A percentile compares a stretch with the other conserved stretches of the same genome.
phyloP scores from a whole-genome alignment of 2,329 filamentous ascomycete species.

The Trichoderma hamatum region DNA sequence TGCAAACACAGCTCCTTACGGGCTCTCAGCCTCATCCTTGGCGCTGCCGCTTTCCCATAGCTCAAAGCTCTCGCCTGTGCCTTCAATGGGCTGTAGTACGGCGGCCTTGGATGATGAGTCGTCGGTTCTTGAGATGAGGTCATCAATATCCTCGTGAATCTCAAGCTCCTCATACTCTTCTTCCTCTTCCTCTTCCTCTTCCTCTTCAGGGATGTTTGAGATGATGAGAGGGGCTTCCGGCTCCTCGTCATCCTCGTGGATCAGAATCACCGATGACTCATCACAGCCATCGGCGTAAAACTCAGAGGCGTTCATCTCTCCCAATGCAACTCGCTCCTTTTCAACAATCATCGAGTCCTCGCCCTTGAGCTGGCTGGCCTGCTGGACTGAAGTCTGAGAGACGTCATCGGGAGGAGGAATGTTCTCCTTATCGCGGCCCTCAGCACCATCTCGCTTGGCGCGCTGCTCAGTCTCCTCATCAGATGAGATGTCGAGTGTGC shows the following conservation, averaged over 20 bases:
- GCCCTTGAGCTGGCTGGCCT: slow-evolving; percentile 35
- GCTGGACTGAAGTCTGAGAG: slow-evolving; percentile 56
- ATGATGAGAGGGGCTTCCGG: slow-evolving; percentile 26
- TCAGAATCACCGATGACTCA: slow-evolving; percentile 61
- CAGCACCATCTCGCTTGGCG: slow-evolving; percentile 51
- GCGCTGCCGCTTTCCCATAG: slow-evolving; percentile 72
- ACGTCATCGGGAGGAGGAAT: slow-evolving; percentile 73
- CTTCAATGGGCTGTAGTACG: slow-evolving; percentile 58
- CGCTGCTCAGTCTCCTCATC: slow-evolving; percentile 74
- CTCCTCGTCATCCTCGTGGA: slow-evolving; percentile 61
- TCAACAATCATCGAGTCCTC: slow-evolving; percentile 66
- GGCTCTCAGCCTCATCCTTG: slow-evolving; percentile 53
- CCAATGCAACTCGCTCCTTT: slow-evolving; percentile 65
- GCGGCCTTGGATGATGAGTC: slow-evolving; percentile 49
- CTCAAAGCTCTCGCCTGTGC: slow-evolving; percentile 63
- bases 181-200: slow-evolving; percentile 12
- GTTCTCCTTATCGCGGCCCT: slow-evolving; percentile 87
- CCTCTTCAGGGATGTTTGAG: slow-evolving; percentile 16
- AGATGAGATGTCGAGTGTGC: slow-evolving; percentile 83
- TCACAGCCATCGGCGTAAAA: slow-evolving; percentile 70
- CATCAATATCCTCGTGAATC: slow-evolving; percentile 39
- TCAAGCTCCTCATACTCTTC: slow-evolving; percentile 28
- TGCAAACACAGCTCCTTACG: slow-evolving; percentile 30
- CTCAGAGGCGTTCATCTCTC: slow-evolving; percentile 67
- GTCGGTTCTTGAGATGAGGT: slow-evolving; percentile 43